Base-by-base conservation (phyloP, 2,329 filamentous ascomycete genomes). In the Epichloe glyceriae region DNA sequence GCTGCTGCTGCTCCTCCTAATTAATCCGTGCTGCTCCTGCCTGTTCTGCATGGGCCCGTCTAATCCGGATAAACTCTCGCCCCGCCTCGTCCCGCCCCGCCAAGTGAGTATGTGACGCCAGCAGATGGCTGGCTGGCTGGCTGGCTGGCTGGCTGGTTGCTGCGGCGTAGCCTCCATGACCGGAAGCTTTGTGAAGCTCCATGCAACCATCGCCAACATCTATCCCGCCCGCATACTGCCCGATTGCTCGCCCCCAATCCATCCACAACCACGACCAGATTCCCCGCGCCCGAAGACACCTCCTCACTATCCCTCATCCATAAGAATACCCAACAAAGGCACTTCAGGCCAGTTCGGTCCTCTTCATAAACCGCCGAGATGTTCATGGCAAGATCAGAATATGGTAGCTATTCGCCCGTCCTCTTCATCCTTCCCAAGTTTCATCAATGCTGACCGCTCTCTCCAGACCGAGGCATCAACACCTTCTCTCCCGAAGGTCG, bases 321-420 rank as follows among this genome's bases (percentile, higher is more conserved):
- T 35, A 4, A 20, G 15, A 14, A 37, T 6, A 37, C 15, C 11
- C n/a, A 30, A 17, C 40, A 39, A 47, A 20, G 33, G 45, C 44
- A 35, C 30, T 42, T 30, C 10, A 47, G 33, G 45, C 45, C 39
- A 11, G 42, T 43, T 14, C 33, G 41, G 19, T n/a, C 37, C 40
- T 38, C 46, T 17, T 14, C 50, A 54, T 61, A 60, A 70, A 70
- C 70, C 71, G 73, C 67, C 79, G 88, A 75, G 64, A 95, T 95
- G 93, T 98, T 98, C 82, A 97, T 98, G 81, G 90, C 93, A 80
- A 88, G 93, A 76, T 97, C 91, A 69, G 93, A 98, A 91, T 98
- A 98, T 77, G 93, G 91, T 93, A 79, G 62, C 50, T 57, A 55
- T 55, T 57, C 53, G 46, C 54, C 54, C 49, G 38, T 33, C 10